phyloP scores from a whole-genome alignment of 2,329 filamentous ascomycete genomes.

The Achaetomium macrosporum region DNA sequence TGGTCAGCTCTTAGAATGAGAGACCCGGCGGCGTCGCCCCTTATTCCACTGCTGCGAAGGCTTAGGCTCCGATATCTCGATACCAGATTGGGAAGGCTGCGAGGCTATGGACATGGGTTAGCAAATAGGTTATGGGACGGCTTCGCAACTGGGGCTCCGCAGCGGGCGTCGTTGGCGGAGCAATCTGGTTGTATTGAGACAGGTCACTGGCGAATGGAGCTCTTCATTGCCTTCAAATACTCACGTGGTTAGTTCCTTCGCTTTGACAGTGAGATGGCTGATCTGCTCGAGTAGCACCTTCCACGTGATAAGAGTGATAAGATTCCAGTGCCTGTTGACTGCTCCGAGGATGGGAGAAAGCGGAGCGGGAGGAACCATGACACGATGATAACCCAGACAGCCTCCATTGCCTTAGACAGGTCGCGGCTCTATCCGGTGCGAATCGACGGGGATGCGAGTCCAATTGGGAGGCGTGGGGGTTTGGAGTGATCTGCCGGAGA shows the following conservation, averaged over 20 bases:
- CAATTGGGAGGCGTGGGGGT: not conserved
- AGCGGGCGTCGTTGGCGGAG: constrained; percentile 7
- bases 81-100: not conserved
- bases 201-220: constrained; percentile 13
- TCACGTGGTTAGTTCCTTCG: not conserved
- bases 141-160: not conserved
- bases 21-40: not conserved
- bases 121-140: constrained; percentile 1
- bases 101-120: constrained; percentile 4
- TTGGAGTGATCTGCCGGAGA: not conserved
- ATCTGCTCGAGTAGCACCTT: not conserved
- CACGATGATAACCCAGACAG: not conserved
- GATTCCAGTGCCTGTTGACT: not conserved
- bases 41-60: not conserved
- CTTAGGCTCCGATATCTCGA: not conserved
- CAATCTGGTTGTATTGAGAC: constrained; percentile 17
- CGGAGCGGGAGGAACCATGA: not conserved
- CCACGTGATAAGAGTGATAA: no score
- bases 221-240: not conserved
- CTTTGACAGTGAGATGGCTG: not conserved
- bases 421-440: not conserved
- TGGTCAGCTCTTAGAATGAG: constrained; percentile 2
- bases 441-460: not conserved
- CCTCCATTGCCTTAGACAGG: not conserved
- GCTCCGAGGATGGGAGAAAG: not conserved